These are phyloP conservation scores for Cantharellus cinnabarinus DNA, from an alignment of 768 basidiomycete genomes.

Conservation along the genomic window DNA sequence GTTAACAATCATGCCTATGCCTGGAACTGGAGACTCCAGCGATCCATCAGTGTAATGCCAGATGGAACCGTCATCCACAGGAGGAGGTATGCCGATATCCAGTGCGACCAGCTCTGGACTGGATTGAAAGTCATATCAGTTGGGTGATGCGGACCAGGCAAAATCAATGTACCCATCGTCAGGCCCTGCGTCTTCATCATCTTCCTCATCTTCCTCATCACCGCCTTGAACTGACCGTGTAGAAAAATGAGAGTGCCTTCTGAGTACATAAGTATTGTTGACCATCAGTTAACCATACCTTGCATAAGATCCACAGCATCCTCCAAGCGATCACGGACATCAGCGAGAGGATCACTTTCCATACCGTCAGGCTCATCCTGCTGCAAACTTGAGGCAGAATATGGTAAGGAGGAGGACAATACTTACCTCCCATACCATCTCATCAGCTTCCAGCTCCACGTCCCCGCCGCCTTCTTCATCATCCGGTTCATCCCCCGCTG, in stretches of 20 bases:
- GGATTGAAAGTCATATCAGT: background rate
- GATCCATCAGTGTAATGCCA: background rate
- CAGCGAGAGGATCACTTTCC: constrained; percentile 9
- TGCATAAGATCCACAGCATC: background rate
- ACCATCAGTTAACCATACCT: background rate
- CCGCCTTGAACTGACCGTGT: constrained; percentile 9
- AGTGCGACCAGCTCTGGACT: background rate
- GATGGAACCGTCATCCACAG: background rate
- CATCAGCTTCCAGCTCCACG: constrained; percentile 53
- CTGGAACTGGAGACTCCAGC: background rate
- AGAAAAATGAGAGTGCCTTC: background rate
- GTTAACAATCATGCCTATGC: too few species aligned
- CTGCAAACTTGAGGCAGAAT: background rate
- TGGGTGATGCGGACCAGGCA: background rate
- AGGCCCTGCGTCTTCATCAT: background rate
- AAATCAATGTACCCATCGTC: background rate
- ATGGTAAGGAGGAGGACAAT: background rate
- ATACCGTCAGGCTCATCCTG: constrained; percentile 16
- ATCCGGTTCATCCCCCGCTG: constrained; percentile 13
- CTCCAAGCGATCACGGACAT: background rate
- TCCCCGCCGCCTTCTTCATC: constrained; percentile 57
- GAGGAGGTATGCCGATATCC: background rate
- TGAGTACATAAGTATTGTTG: too few species aligned
- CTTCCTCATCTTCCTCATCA: constrained; percentile 18
- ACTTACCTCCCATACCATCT: constrained; percentile 39